These are phyloP conservation scores for Cryphonectria naterciae DNA, from an alignment of 2,329 filamentous ascomycete genomes.

Conservation along the genomic window DNA sequence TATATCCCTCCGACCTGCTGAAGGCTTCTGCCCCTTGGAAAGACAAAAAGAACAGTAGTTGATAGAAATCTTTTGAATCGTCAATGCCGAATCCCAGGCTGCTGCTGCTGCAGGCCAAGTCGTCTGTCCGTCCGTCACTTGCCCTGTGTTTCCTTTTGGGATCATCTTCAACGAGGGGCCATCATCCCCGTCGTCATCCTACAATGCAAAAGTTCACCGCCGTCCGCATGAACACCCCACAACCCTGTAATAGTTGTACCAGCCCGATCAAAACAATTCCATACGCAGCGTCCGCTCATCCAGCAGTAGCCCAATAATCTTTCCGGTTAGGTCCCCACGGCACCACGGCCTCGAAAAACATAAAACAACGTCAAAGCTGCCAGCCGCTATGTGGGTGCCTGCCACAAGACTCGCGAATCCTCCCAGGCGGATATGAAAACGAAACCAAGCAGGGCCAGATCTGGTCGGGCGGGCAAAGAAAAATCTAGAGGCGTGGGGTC, in stretches of 20 bases:
- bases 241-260: conserved; percentile 26
- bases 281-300: conserved; percentile 21
- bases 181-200: conserved; percentile 20
- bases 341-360: conserved; percentile 24
- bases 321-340: conserved; percentile 7
- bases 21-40: conserved; percentile 19
- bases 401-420: conserved; percentile 38
- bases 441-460: conserved; percentile 34
- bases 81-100: conserved; percentile 21
- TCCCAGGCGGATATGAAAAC: conserved; percentile 45
- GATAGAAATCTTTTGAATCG: conserved; percentile 31
- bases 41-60: conserved; percentile 29
- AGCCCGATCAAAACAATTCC: conserved; percentile 20
- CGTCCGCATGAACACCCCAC: conserved; percentile 16
- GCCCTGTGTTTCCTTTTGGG: not conserved
- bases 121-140: conserved; percentile 4
- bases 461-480: conserved; percentile 34
- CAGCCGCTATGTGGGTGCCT: conserved; percentile 38
- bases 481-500: conserved; percentile 31
- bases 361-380: conserved; percentile 32
- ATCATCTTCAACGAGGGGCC: conserved; percentile 12
- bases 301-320: conserved; percentile 19
- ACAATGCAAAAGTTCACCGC: conserved; percentile 26
- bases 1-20: conserved; percentile 15
- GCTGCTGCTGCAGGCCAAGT: conserved; percentile 15